Evolutionary conservation across 305 asterid genomes (phyloP).

Genomic region (Fraxinus latifolia): DNA sequence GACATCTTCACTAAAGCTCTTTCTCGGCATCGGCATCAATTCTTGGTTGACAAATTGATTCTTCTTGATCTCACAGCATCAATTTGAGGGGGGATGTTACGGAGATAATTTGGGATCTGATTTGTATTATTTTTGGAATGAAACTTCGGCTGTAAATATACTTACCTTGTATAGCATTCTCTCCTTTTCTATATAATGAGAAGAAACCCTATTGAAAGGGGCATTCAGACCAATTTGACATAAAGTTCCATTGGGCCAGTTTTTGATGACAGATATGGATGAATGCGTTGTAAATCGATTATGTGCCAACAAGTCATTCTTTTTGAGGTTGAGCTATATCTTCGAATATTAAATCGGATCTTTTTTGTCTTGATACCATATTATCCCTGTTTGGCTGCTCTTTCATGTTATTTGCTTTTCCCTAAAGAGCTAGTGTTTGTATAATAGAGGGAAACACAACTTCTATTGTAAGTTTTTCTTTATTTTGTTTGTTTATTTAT

Average conservation of each 20-base stretch:
- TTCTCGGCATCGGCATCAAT: too few relatives aligned
- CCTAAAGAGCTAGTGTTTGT: constrained; percentile 5
- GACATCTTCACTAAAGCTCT: too few relatives aligned
- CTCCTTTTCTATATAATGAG: too few relatives aligned
- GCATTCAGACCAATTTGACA: neutral
- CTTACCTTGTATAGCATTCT: too few relatives aligned
- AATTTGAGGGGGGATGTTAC: too few relatives aligned
- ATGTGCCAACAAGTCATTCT: neutral
- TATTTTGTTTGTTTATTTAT: constrained; percentile 20
- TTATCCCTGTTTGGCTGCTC: neutral
- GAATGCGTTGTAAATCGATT: neutral
- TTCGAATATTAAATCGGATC: neutral
- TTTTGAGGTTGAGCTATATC: neutral
- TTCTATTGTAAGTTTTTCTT: neutral
- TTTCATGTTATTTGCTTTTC: neutral
- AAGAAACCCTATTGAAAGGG: too few relatives aligned
- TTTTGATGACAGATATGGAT: neutral
- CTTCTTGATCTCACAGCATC: too few relatives aligned
- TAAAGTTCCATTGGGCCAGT: neutral
- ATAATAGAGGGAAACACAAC: neutral
- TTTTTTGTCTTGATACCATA: neutral
- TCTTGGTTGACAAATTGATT: too few relatives aligned
- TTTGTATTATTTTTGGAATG: too few relatives aligned
- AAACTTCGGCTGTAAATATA: too few relatives aligned
- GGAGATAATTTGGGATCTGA: too few relatives aligned